These are phyloP conservation scores for Nitzschia sp. DNA, from an alignment of 108 stramenopile genomes.

Conservation along the genomic window DNA sequence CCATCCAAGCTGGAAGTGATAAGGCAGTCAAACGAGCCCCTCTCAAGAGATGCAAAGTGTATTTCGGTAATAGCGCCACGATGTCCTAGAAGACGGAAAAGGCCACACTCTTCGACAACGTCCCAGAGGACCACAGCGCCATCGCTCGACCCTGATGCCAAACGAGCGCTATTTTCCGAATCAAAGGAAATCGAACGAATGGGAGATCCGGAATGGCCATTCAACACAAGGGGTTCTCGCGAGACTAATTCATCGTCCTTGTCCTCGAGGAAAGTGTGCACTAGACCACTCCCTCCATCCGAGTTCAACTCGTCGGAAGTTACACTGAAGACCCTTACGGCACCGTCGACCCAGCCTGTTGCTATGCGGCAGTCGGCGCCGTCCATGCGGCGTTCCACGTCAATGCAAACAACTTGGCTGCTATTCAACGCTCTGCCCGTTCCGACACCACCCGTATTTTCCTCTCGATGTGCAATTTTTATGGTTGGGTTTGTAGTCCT, in stretches of 20 bases:
- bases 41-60: constrained; percentile 54
- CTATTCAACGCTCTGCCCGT: constrained; percentile 78
- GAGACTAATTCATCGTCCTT: constrained; percentile 51
- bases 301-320: constrained; percentile 31
- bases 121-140: constrained; percentile 96
- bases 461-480: constrained; percentile 70
- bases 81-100: constrained; percentile 92
- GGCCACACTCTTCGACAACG: constrained; percentile 88
- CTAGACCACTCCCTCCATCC: constrained; percentile 42
- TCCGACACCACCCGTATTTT: constrained; percentile 63
- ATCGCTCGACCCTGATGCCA: constrained; percentile 86
- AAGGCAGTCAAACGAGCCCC: constrained; percentile 54
- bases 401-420: constrained; percentile 66
- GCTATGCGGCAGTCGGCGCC: constrained; percentile 51
- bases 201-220: constrained; percentile 78
- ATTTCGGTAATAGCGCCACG: constrained; percentile 89
- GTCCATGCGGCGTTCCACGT: constrained; percentile 27
- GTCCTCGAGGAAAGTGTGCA: constrained; percentile 49
- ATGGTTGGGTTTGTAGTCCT: constrained; percentile 49
- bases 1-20: constrained; percentile 92
- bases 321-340: constrained; percentile 69
- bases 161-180: constrained; percentile 31
- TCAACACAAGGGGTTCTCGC: constrained; percentile 74
- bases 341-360: constrained; percentile 86
- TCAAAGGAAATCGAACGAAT: constrained; percentile 69